phyloP scores from a whole-genome alignment of 441 rosid genomes.

The Gossypium gossypioides region DNA sequence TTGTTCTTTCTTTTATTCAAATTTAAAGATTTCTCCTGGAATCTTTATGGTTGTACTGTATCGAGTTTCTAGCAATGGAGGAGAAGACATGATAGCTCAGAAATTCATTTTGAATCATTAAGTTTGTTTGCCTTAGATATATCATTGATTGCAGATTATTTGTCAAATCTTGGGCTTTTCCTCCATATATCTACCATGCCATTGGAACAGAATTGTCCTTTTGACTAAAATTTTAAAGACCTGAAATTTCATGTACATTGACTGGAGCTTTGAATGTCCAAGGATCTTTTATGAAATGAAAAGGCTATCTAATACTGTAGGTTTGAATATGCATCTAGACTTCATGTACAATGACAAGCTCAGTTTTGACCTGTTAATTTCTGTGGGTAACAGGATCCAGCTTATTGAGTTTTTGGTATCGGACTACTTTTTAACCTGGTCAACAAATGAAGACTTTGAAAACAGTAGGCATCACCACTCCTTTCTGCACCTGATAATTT shows the following conservation, averaged over 20 bases:
- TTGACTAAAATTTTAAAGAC: neutral
- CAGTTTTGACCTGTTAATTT: neutral
- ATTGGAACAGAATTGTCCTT: neutral
- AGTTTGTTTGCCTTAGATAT: slow-evolving; percentile 23
- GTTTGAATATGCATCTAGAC: neutral
- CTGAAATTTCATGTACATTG: neutral
- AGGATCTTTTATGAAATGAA: neutral
- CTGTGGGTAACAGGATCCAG: slow-evolving; percentile 56
- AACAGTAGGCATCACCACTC: slow-evolving; percentile 28
- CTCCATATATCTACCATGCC: neutral
- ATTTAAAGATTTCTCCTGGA: neutral
- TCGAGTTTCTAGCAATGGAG: slow-evolving; percentile 28
- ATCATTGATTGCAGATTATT: slow-evolving; percentile 20
- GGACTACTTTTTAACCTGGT: slow-evolving; percentile 45
- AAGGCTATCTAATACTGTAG: neutral
- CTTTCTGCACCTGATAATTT: neutral
- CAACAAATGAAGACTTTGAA: slow-evolving; percentile 28
- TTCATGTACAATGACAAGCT: neutral
- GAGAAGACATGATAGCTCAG: slow-evolving; percentile 23
- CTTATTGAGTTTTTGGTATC: slow-evolving; percentile 61
- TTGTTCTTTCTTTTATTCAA: neutral
- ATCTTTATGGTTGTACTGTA: slow-evolving; percentile 33
- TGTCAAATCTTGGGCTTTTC: neutral
- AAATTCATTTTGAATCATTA: slow-evolving; percentile 24
- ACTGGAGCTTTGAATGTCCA: neutral